Percentiles rank a stretch among this genome's conserved stretches.
Conservation (phyloP, 202 grass and related monocot genomes). For the Bolboschoenoplectus hybrid region DNA sequence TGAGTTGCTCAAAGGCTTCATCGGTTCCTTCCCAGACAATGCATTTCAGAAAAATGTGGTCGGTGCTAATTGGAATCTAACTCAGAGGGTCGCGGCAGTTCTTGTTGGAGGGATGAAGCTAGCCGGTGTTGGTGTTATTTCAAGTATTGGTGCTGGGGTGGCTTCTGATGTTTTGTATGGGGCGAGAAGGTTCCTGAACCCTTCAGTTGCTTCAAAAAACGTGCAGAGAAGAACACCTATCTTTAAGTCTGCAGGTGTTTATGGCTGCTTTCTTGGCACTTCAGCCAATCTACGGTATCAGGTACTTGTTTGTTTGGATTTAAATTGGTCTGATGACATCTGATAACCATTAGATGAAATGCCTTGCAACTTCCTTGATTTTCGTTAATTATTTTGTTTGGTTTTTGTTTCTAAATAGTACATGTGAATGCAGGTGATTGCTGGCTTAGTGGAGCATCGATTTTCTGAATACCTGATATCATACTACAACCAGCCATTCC, state of each 20-base stretch:
- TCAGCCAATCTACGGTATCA: slow-evolving; percentile 97
- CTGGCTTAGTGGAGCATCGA: slow-evolving; percentile 90
- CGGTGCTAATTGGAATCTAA: slow-evolving; percentile 77
- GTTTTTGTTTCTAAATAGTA: not conserved
- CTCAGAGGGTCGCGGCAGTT: slow-evolving; percentile 82
- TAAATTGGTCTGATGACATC: not conserved
- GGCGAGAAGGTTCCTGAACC: slow-evolving; percentile 59
- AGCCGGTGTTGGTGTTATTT: slow-evolving; percentile 84
- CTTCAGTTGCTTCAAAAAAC: slow-evolving; percentile 47
- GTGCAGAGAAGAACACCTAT: slow-evolving; percentile 64
- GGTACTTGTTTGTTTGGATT: slow-evolving; percentile 45
- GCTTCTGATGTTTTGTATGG: slow-evolving; percentile 74
- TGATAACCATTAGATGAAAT: not conserved
- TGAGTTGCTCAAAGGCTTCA: slow-evolving; percentile 74
- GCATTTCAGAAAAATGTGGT: slow-evolving; percentile 86
- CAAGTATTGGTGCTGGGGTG: slow-evolving; percentile 95
- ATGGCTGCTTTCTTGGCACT: slow-evolving; percentile 88
- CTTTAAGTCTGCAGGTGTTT: slow-evolving; percentile 75
- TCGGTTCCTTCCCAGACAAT: slow-evolving; percentile 91
- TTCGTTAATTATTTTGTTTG: not conserved
- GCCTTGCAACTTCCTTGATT: not conserved
- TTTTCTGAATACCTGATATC: slow-evolving; percentile 72
- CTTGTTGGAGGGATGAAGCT: slow-evolving; percentile 88
- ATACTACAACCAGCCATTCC: slow-evolving; percentile 72
- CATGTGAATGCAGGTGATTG: slow-evolving; percentile 66